Conservation (phyloP, 2,329 filamentous ascomycete species). For the Pezicula radicicola region DNA sequence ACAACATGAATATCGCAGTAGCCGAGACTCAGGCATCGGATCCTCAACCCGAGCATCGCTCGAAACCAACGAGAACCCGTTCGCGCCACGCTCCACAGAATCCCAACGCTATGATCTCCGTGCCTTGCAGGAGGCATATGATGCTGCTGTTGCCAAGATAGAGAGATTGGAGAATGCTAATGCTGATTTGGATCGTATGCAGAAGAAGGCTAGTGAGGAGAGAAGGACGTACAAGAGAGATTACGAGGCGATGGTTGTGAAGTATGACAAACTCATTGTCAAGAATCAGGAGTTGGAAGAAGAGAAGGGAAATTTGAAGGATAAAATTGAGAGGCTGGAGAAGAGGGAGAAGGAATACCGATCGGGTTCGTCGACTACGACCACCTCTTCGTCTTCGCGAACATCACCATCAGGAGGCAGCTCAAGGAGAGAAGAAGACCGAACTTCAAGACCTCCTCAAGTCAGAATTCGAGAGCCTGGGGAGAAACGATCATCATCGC, state of each 20-base stretch:
- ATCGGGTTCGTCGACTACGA: neutral
- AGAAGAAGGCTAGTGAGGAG: constrained; percentile 21
- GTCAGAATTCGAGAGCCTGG: neutral
- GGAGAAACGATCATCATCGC: neutral
- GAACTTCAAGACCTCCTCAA: neutral
- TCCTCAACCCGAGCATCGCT: constrained; percentile 20
- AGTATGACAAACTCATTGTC: constrained; percentile 10
- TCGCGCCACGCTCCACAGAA: constrained; percentile 12
- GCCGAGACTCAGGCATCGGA: constrained; percentile 21
- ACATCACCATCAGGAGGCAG: no score
- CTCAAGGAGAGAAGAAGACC: neutral
- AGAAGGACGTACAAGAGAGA: constrained; percentile 14
- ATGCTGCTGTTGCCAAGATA: constrained; percentile 20
- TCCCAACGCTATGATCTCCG: constrained; percentile 17
- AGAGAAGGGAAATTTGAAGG: constrained; percentile 5
- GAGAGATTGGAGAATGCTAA: constrained; percentile 7
- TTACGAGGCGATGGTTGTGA: neutral
- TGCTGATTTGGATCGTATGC: constrained; percentile 7
- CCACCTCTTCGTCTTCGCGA: neutral
- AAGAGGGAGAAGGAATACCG: constrained; percentile 4
- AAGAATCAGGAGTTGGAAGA: constrained; percentile 6
- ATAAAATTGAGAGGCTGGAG: constrained; percentile 3
- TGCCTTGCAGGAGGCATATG: constrained; percentile 20
- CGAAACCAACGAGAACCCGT: constrained; percentile 13
- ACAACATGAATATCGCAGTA: constrained; percentile 11